A percentile compares a stretch with the other conserved stretches of the same genome.
phyloP scores from a whole-genome alignment of 495 filamentous ascomycete genomes.

The Tuber indicum region DNA sequence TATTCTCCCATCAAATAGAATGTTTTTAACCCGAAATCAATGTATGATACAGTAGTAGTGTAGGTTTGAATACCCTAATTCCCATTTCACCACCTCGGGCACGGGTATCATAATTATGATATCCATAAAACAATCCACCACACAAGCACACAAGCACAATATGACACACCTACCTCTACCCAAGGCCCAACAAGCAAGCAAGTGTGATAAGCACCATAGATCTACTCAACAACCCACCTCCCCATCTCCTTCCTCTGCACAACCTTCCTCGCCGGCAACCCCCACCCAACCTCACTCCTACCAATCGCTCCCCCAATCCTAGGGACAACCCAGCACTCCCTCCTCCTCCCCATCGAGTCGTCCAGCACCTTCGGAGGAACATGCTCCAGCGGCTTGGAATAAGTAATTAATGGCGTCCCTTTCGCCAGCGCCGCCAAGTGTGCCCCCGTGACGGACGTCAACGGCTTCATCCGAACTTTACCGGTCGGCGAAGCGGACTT shows the following conservation, averaged over 20 bases:
- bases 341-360: conserved; percentile 49
- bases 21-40: not conserved
- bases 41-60: not conserved
- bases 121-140: not conserved
- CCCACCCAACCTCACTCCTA: conserved; percentile 66
- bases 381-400: conserved; percentile 86
- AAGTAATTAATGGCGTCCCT: conserved; percentile 75
- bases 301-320: conserved; percentile 57
- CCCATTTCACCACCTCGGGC: not conserved
- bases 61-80: not conserved
- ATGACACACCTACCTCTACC: not conserved
- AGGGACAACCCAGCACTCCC: conserved; percentile 78
- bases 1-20: not conserved
- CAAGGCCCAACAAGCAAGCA: not conserved
- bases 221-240: conserved; percentile 71
- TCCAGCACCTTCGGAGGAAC: conserved; percentile 48
- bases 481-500: conserved; percentile 54
- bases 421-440: conserved; percentile 76
- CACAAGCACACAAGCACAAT: not conserved
- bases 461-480: conserved; percentile 80
- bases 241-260: conserved; percentile 65
- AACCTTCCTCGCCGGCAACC: conserved; percentile 73
- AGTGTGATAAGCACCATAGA: not conserved
- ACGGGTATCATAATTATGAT: not conserved
- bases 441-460: conserved; percentile 66